These are phyloP conservation scores for Sugiyamaella grinbergsii DNA, from an alignment of 1,139 yeast genomes.

Conservation along the genomic window DNA sequence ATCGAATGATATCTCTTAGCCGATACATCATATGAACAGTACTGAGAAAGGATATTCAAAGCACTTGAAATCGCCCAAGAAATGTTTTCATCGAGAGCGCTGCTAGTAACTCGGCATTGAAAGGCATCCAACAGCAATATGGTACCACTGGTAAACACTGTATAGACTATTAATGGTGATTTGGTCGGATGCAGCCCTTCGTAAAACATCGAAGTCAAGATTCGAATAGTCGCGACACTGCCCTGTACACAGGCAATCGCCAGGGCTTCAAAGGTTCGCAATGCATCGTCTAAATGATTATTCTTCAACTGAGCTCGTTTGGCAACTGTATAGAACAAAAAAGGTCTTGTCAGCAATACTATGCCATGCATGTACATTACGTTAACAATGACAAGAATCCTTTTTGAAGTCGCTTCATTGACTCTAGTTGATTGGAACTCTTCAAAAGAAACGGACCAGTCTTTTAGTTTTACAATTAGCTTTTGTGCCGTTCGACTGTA, in stretches of 20 bases:
- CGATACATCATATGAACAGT: conserved; percentile 12
- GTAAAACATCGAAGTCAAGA: conserved; percentile 3
- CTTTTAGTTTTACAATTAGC: conserved; percentile 13
- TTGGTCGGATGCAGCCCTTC: conserved; percentile 14
- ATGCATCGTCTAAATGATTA: conserved; percentile 19
- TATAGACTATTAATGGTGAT: conserved; percentile 15
- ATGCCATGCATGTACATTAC: conserved; percentile 22
- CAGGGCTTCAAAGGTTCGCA: conserved; percentile 19
- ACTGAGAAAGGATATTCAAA: conserved; percentile 14
- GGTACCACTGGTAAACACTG: conserved; percentile 19
- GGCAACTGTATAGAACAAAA: conserved; percentile 22
- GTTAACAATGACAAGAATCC: conserved; percentile 12
- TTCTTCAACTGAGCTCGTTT: conserved; percentile 18
- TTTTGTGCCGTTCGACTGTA: conserved; percentile 19
- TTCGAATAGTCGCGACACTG: conserved; percentile 15
- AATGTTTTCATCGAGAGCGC: conserved; percentile 6
- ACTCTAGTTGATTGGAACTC: conserved; percentile 1
- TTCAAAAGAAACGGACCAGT: conserved; percentile 16
- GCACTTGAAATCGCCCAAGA: conserved; percentile 15
- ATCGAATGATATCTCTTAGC: conserved; percentile 18
- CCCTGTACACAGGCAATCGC: conserved; percentile 22
- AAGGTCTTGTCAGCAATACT: conserved; percentile 21
- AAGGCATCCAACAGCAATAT: conserved; percentile 18
- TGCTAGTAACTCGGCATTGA: conserved; percentile 17
- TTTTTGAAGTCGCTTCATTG: not conserved